A percentile compares a stretch with the other conserved stretches of the same genome.
These are phyloP conservation scores for Candida nanaspora DNA, from an alignment of 805 yeast species.

Conservation along the genomic window DNA sequence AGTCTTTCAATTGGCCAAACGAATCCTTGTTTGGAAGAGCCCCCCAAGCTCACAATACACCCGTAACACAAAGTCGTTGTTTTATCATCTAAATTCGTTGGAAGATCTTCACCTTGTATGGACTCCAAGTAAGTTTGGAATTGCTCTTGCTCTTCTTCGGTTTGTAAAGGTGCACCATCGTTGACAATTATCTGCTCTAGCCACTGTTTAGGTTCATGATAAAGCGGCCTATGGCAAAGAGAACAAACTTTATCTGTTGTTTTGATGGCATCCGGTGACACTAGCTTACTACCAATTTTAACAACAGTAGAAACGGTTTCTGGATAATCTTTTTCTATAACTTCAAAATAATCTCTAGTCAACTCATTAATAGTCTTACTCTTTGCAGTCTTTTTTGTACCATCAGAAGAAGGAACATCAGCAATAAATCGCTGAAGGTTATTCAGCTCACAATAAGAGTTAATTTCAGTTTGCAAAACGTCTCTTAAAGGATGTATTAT, in stretches of 20 bases:
- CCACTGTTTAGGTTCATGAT: constrained; percentile 60
- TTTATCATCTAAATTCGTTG: constrained; percentile 6
- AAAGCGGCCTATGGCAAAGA: constrained; percentile 49
- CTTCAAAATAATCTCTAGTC: constrained; percentile 61
- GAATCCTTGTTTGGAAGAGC: constrained; percentile 25
- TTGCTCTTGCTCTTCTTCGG: constrained; percentile 33
- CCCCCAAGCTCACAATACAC: constrained; percentile 58
- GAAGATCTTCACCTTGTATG: neutral
- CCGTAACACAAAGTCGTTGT: constrained; percentile 61
- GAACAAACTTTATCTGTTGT: constrained; percentile 32
- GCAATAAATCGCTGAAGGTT: constrained; percentile 28
- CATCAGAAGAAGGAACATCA: constrained; percentile 11
- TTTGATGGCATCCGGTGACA: constrained; percentile 30
- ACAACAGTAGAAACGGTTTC: constrained; percentile 90
- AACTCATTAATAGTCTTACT: constrained; percentile 79
- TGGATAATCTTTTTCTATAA: constrained; percentile 72
- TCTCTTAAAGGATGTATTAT: constrained; percentile 71
- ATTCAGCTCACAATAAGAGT: constrained; percentile 41
- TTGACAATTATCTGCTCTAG: constrained; percentile 58
- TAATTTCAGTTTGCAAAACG: constrained; percentile 60
- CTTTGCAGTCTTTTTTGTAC: constrained; percentile 41
- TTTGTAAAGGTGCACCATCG: constrained; percentile 41
- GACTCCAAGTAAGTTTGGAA: constrained; percentile 13
- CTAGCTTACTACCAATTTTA: constrained; percentile 75
- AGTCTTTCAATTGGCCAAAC: constrained; percentile 23